These are phyloP conservation scores for Xylaria castorea DNA, from an alignment of 495 filamentous ascomycete genomes.

Conservation along the genomic window DNA sequence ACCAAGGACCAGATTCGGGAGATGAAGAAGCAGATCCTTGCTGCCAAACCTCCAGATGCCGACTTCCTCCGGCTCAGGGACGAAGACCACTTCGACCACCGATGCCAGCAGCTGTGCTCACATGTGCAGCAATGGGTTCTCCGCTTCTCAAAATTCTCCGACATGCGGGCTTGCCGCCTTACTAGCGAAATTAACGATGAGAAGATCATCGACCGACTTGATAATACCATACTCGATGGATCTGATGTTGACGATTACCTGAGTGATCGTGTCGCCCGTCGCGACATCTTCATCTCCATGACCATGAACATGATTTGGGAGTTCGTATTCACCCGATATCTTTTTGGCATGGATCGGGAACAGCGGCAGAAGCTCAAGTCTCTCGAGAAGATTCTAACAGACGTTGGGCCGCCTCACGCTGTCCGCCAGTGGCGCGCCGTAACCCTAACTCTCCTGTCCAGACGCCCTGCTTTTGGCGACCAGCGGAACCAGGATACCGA, in stretches of 20 bases:
- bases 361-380: slow-evolving; percentile 95
- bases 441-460: slow-evolving; percentile 85
- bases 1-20: slow-evolving; percentile 79
- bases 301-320: slow-evolving; percentile 99
- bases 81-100: slow-evolving; percentile 91
- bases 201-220: slow-evolving; percentile 87
- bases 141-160: slow-evolving; percentile 95
- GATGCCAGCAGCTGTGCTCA: slow-evolving; percentile 91
- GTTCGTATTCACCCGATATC: slow-evolving; percentile 94
- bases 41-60: slow-evolving; percentile 66
- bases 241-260: slow-evolving; percentile 88
- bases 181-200: slow-evolving; percentile 84
- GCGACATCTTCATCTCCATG: slow-evolving; percentile 95
- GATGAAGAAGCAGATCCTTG: slow-evolving; percentile 83
- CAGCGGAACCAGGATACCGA: slow-evolving; percentile 87
- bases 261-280: slow-evolving; percentile 80
- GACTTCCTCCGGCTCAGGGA: slow-evolving; percentile 82
- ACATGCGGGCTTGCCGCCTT: slow-evolving; percentile 80
- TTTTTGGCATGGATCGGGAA: slow-evolving; percentile 97
- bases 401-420: slow-evolving; percentile 80
- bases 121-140: slow-evolving; percentile 96
- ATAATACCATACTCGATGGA: slow-evolving; percentile 92
- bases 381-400: slow-evolving; percentile 86
- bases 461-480: slow-evolving; percentile 71
- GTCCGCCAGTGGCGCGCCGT: slow-evolving; percentile 96